A percentile compares a stretch with the other conserved stretches of the same genome.
phyloP scores from a whole-genome alignment of 2,329 filamentous ascomycete genomes.

The Pleomassaria siparia region DNA sequence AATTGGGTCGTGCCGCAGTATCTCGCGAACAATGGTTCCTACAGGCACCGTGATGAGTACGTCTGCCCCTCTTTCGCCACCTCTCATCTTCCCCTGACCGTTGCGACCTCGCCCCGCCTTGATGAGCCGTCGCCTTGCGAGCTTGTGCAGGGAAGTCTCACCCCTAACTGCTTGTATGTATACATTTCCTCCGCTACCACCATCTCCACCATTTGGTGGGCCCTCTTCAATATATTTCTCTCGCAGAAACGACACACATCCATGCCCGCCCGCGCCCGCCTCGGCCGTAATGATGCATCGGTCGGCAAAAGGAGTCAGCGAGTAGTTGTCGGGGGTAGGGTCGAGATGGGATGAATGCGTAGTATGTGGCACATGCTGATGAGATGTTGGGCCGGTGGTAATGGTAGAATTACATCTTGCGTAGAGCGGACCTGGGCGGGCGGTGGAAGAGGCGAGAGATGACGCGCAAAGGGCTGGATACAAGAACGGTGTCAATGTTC shows the following conservation, averaged over 20 bases:
- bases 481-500: constrained; percentile 48
- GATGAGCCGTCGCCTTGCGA: constrained; percentile 74
- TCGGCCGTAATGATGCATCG: constrained; percentile 76
- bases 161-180: constrained; percentile 93
- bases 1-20: constrained; percentile 75
- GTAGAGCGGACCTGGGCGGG: constrained; percentile 19
- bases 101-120: constrained; percentile 76
- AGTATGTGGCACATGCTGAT: constrained; percentile 9
- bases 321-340: constrained; percentile 81
- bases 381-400: constrained; percentile 9
- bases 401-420: constrained; percentile 35
- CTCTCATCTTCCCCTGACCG: constrained; percentile 71
- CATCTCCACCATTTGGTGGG: constrained; percentile 92
- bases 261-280: constrained; percentile 81
- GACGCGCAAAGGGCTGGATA: constrained; percentile 42
- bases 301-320: constrained; percentile 81
- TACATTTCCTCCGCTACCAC: constrained; percentile 85
- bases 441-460: constrained; percentile 21
- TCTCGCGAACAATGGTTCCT: constrained; percentile 84
- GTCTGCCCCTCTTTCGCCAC: constrained; percentile 82
- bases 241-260: constrained; percentile 90
- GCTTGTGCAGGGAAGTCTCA: constrained; percentile 90
- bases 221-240: constrained; percentile 89
- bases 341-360: constrained; percentile 59
- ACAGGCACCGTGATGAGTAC: constrained; percentile 87